Evolutionary conservation across 2,329 filamentous ascomycete genomes (phyloP), one percentile per base, ranked within the genome.

Genomic region (Trichoderma atroviride): DNA sequence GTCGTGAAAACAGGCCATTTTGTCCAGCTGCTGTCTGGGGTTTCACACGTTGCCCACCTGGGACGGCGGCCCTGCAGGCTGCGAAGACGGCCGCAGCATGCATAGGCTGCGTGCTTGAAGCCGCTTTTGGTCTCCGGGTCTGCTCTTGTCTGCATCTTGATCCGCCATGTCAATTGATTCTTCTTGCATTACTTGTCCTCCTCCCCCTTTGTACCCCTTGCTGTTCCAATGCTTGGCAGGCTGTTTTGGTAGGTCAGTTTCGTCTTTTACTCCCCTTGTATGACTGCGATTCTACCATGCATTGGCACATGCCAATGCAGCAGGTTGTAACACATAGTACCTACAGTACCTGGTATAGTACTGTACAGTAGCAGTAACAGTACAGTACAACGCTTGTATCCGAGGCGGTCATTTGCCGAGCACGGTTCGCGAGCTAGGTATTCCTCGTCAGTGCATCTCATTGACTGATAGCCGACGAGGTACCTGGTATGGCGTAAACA

Each of bases 31-130:
- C 43, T 43, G 50, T 68, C 69, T 70, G 75, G 77, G 77, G 78
- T 77, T 74, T 74, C 76, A 76, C 71, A 71, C 73, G 71, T 73
- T 77, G 76, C 77, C 76, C 77, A 74, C 76, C 77, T 75, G 77
- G 71, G 71, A 69, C 63, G 69, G 76, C 68, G 56, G 69, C 63
- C 40, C 64, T 68, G 69, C 63, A 68, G 78, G 79, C 75, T 77
- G 78, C 78, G 81, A 78, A 79, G 74, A 70, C 74, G 79, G 79
- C 79, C 79, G 79, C 79, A 81, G 78, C 70, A 77, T 76, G 77
- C 78, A 79, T 74, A 69, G 76, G 73, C 74, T 73, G 71, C 75
- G 75, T 77, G 76, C 72, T 70, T 63, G n/a, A 47, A 47, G 29
- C 24, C 22, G 40, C 58, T 19, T 52, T 40, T 63, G n/a, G n/a